phyloP scores from a whole-genome alignment of 805 yeast species.

The Soucietia sequanensis region DNA sequence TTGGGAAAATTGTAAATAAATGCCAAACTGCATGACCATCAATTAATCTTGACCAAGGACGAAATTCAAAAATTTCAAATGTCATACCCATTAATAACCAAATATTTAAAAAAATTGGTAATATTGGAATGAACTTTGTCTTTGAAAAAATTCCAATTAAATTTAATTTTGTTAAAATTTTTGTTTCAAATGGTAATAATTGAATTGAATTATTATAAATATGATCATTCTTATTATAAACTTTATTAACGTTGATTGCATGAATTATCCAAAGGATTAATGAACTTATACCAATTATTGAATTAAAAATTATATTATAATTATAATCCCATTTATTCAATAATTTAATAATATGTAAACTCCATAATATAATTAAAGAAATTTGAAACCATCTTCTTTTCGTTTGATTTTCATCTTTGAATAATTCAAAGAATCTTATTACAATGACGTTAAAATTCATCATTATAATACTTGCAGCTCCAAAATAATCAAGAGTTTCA shows the following conservation, averaged over 20 bases:
- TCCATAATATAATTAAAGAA: constrained; percentile 15
- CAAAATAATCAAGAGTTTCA: constrained; percentile 41
- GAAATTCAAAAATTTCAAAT: constrained; percentile 36
- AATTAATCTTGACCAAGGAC: constrained; percentile 25
- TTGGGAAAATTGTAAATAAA: constrained; percentile 79
- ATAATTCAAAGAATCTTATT: constrained; percentile 30
- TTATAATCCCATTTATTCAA: constrained; percentile 36
- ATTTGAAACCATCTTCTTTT: constrained; percentile 16
- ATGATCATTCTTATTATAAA: constrained; percentile 12
- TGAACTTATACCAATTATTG: constrained; percentile 28
- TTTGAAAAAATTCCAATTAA: constrained; percentile 21
- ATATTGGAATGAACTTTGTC: constrained; percentile 27
- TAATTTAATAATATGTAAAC: constrained; percentile 28
- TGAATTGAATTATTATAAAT: constrained; percentile 36
- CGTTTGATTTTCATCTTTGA: constrained; percentile 7
- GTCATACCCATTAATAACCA: constrained; percentile 31
- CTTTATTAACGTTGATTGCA: constrained; percentile 17
- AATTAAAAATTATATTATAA: constrained; percentile 34
- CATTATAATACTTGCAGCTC: constrained; percentile 38
- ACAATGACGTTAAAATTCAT: constrained; percentile 34
- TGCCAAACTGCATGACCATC: constrained; percentile 98
- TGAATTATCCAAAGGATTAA: constrained; percentile 35
- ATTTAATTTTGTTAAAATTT: constrained; percentile 30
- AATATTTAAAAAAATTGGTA: constrained; percentile 33
- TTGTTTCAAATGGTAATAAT: constrained; percentile 39